Evolutionary conservation across 139 green algal species (phyloP).

Genomic region (Coccomyxa sp.): DNA sequence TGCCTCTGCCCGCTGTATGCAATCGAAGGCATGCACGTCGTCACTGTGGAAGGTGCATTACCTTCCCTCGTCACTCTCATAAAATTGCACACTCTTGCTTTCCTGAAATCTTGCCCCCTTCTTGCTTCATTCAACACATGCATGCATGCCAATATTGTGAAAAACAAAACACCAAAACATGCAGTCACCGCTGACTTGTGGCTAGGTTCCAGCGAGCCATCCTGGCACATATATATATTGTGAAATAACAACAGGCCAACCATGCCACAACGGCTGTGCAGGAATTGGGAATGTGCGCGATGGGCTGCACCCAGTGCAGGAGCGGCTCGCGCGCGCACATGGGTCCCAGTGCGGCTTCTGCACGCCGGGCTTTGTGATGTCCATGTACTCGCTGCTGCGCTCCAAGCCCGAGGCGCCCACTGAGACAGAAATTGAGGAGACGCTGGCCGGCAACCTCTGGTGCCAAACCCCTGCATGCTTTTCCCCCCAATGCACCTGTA

Average conservation of each 20-base stretch:
- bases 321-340: constrained; percentile 78
- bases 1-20: constrained; percentile 93
- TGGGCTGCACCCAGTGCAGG: constrained; percentile 91
- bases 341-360: constrained; percentile 97
- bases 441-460: constrained; percentile 92
- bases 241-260: too few relatives aligned
- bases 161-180: too few relatives aligned
- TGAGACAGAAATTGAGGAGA: constrained; percentile 89
- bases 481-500: too few relatives aligned
- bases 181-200: too few relatives aligned
- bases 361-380: constrained; percentile 98
- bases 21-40: constrained; percentile 84
- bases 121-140: too few relatives aligned
- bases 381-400: constrained; percentile 88
- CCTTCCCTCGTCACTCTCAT: neutral
- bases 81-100: too few relatives aligned
- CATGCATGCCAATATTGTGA: too few relatives aligned
- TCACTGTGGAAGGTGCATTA: constrained; percentile 84
- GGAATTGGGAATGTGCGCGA: constrained; percentile 76
- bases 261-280: constrained; percentile 10
- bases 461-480: constrained; percentile 14
- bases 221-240: too few relatives aligned
- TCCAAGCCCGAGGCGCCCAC: constrained; percentile 44
- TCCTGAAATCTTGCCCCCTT: too few relatives aligned
- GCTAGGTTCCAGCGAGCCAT: too few relatives aligned